These are phyloP conservation scores for Tricholoma sp. DNA, from an alignment of 768 basidiomycete species.

Conservation along the genomic window DNA sequence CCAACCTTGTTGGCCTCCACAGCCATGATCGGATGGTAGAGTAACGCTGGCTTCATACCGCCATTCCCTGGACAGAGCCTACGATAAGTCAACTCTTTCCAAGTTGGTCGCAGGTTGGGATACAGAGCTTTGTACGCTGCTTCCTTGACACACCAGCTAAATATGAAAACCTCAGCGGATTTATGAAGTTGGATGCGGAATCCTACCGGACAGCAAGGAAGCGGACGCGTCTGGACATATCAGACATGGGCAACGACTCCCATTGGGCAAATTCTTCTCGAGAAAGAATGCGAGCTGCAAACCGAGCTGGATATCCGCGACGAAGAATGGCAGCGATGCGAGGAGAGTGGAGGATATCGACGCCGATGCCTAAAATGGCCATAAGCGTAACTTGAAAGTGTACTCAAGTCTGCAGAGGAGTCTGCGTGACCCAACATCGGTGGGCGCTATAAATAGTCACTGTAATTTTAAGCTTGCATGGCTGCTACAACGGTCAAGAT, in stretches of 20 bases:
- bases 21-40: conserved; percentile 35
- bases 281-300: conserved; percentile 66
- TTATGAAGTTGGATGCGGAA: background rate
- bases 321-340: conserved; percentile 54
- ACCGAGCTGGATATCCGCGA: conserved; percentile 38
- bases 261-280: conserved; percentile 38
- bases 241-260: conserved; percentile 20
- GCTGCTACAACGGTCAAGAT: conserved; percentile 16
- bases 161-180: conserved; percentile 1
- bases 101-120: conserved; percentile 53
- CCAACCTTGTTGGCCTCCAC: conserved; percentile 21
- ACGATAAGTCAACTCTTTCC: conserved; percentile 68
- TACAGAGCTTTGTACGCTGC: conserved; percentile 84
- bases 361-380: conserved; percentile 70
- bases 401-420: no score
- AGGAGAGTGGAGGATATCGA: conserved; percentile 67
- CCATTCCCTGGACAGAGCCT: conserved; percentile 20
- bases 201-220: conserved; percentile 74
- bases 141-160: conserved; percentile 82
- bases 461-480: conserved; percentile 12
- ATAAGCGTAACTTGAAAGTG: conserved; percentile 29
- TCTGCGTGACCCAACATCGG: background rate
- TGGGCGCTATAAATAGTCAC: background rate
- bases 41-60: conserved; percentile 30
- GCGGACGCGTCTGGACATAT: conserved; percentile 23